These are phyloP conservation scores for Agaricus bisporus DNA, from an alignment of 768 basidiomycete species.

Conservation along the genomic window DNA sequence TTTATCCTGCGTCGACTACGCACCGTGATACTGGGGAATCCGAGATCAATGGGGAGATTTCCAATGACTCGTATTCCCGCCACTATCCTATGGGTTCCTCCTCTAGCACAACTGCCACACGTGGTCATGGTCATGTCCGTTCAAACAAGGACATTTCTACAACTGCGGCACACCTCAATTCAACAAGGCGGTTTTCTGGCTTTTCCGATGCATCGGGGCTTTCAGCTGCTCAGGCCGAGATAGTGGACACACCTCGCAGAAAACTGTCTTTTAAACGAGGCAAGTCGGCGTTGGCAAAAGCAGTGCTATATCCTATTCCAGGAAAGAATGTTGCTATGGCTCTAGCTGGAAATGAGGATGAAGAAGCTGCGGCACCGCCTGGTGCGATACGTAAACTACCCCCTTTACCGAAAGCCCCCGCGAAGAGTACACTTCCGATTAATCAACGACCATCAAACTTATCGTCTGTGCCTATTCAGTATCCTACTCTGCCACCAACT, in stretches of 20 bases:
- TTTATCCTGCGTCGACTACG: neutral
- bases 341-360: neutral
- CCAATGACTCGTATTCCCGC: neutral
- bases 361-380: neutral
- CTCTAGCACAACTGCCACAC: neutral
- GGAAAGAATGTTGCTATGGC: neutral
- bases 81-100: neutral
- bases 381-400: neutral
- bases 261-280: neutral
- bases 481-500: neutral
- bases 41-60: neutral
- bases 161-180: neutral
- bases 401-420: neutral
- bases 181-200: neutral
- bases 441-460: neutral
- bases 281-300: constrained; percentile 4
- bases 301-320: constrained; percentile 2
- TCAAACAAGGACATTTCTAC: neutral
- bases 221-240: constrained; percentile 8
- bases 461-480: neutral
- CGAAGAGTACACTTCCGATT: neutral
- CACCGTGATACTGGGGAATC: neutral
- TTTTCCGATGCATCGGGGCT: neutral
- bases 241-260: constrained; percentile 3
- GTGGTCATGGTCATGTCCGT: constrained; percentile 8